Evolutionary conservation across 2,329 filamentous ascomycete genomes (phyloP).

Genomic region (Monilinia aucupariae): DNA sequence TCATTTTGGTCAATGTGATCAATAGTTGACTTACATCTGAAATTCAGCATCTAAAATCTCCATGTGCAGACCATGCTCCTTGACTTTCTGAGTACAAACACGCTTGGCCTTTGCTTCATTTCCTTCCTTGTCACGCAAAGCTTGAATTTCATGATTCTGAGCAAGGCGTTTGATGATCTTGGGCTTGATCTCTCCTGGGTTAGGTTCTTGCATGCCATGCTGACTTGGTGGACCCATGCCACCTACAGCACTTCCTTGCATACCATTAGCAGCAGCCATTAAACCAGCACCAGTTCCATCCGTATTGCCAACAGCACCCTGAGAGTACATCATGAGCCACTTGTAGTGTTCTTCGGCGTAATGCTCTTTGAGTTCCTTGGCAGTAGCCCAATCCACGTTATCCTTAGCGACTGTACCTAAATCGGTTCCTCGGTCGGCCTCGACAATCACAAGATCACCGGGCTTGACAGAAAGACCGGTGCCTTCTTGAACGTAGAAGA

Average conservation of each 20-base stretch:
- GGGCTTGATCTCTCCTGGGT: slow-evolving; percentile 74
- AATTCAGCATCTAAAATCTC: slow-evolving; percentile 98
- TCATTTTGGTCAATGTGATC: neutral
- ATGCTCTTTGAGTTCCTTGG: slow-evolving; percentile 83
- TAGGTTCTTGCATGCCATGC: slow-evolving; percentile 67
- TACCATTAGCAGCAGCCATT: slow-evolving; percentile 56
- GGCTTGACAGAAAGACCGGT: slow-evolving; percentile 86
- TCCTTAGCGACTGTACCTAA: slow-evolving; percentile 86
- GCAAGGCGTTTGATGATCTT: slow-evolving; percentile 96
- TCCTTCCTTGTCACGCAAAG: slow-evolving; percentile 89
- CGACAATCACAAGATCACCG: slow-evolving; percentile 93
- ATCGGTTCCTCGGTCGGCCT: slow-evolving; percentile 93
- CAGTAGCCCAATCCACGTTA: slow-evolving; percentile 80
- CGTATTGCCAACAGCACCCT: slow-evolving; percentile 60
- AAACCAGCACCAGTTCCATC: slow-evolving; percentile 57
- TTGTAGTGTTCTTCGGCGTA: slow-evolving; percentile 95
- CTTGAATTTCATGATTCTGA: slow-evolving; percentile 82
- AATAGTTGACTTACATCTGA: slow-evolving; percentile 69
- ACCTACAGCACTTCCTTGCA: slow-evolving; percentile 66
- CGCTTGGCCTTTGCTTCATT: slow-evolving; percentile 97
- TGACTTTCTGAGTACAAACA: slow-evolving; percentile 93
- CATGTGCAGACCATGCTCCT: slow-evolving; percentile 92
- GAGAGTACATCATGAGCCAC: slow-evolving; percentile 98
- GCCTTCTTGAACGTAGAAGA: slow-evolving; percentile 95
- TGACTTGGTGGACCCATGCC: slow-evolving; percentile 72